Evolutionary conservation across 2,329 filamentous ascomycete genomes (phyloP), one percentile per base, ranked within the genome.

Genomic region (Trichocomaceae sp.): DNA sequence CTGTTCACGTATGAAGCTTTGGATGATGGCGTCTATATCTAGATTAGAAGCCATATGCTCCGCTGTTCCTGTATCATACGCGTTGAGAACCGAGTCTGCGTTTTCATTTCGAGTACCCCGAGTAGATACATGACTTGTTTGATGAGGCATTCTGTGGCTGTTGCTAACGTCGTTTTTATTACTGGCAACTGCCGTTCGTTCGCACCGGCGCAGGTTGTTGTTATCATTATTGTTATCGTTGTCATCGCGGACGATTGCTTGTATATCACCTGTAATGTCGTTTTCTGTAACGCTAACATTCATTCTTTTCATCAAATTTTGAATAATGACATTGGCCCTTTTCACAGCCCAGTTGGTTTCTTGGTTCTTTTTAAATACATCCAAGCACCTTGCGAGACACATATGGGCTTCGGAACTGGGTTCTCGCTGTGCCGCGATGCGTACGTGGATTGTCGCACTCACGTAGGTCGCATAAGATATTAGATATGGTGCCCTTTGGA

Each of bases 391-490:
- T 26, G 70, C 67, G 0, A 80, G 65, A 45, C 66, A 69, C 2
- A 62, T 57, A 55, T 76, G 70, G 0, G 75, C 71, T 3, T 72
- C 68, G 0, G 73, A 76, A 0, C 67, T 66, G 0, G 62, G 63
- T 7, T 69, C 68, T 8, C 74, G 69, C 44, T 75, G 75, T 2
- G 79, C 76, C 0, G 79, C 77, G 5, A 78, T 76, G 2, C 78
- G 77, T 0, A 74, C 75, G 50, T 78, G 74, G 17, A 82, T 80
- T 0, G 78, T 81, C 0, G 77, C 78, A 3, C 74, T 73, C 0
- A 81, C 77, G 55, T 82, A 83, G 0, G 77, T 80, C 0, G 80
- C 77, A 61, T 83, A 83, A 0, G 77, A 79, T 17, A 66, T 63
- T 1, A 82, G 64, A 53, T 82, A 82, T 0, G 79, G 79, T 0